Base-by-base conservation (phyloP, 139 green algal species). In the Micromonas commoda region DNA sequence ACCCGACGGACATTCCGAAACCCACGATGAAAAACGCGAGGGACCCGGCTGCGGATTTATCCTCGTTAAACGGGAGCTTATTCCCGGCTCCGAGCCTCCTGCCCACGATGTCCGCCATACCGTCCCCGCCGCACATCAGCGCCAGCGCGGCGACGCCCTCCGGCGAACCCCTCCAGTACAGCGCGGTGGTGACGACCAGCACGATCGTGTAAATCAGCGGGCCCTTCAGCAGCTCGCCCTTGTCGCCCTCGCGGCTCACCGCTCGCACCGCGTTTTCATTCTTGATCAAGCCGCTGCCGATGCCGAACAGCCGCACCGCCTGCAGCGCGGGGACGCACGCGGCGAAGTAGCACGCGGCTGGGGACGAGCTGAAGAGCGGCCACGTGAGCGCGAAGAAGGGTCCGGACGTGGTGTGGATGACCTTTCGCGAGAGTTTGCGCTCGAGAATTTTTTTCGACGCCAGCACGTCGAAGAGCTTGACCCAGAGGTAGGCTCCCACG, bases 91-190 rank as follows among this genome's bases (percentile, higher is more conserved):
- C 81, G 13, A 88, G 87, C 5, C 86, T 82, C 19, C 94, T 85
- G 0, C 94, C 94, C 3, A 96, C 87, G 32, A 98, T 94, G 82
- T 98, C 94, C 26, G 94, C 94, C 52, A 98, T 77, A 0, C 93
- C 92, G 74, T 97, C 92, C 0, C 92, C 92, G 6, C 89, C 93
- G 69, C 93, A 97, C 93, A 97, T 96, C 54, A 95, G 82, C 13
- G 66, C 28, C 57, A 86, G 54, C 1, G 81, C 82, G 23, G 81
- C 37, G 24, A 74, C 29, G 3, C 81, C 82, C 20, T 88, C 71
- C 2, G 84, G 82, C 2, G 82, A 87, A 19, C 86, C 76, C 9
- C 93, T 84, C 93, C 93, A 98, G 80, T 88, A 95, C 26, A 91
- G 53, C 31, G 86, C 20, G 13, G 91, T 94, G 33, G 85, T 79